Conservation (phyloP, 768 basidiomycete genomes). For the Boletus tylopilopsis region DNA sequence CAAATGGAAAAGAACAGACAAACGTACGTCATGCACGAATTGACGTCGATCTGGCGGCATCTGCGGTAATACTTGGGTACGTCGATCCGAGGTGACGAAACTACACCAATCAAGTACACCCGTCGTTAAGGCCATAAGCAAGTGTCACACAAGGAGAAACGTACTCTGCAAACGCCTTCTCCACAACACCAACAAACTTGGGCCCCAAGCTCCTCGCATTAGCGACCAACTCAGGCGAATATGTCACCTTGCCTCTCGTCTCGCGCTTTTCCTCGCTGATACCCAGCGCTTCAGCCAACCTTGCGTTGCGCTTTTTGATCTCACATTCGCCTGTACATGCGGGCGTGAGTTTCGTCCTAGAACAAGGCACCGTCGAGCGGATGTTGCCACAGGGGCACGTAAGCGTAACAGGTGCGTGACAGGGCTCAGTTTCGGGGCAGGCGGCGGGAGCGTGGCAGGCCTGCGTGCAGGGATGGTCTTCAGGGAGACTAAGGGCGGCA, state of each 20-base stretch:
- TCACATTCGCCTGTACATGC: conserved; percentile 84
- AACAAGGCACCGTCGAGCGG: conserved; percentile 70
- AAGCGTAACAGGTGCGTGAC: conserved; percentile 60
- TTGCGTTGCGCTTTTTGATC: conserved; percentile 81
- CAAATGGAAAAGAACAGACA: not conserved
- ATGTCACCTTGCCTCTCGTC: conserved; percentile 41
- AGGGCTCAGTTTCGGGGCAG: conserved; percentile 80
- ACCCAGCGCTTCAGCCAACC: conserved; percentile 87
- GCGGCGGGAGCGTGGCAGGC: conserved; percentile 86
- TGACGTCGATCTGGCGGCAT: conserved; percentile 79
- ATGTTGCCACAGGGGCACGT: conserved; percentile 84
- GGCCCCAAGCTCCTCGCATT: conserved; percentile 49
- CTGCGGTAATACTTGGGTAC: conserved; percentile 69
- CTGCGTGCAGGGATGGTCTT: conserved; percentile 68
- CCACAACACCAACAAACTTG: conserved; percentile 70
- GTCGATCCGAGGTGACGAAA: conserved; percentile 67
- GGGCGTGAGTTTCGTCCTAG: conserved; percentile 39
- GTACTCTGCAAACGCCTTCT: conserved; percentile 80
- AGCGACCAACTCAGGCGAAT: conserved; percentile 56
- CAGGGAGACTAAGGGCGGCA: conserved; percentile 47
- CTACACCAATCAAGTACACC: conserved; percentile 29
- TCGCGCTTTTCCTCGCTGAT: conserved; percentile 58
- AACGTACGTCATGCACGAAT: conserved; percentile 73
- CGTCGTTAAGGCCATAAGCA: not conserved
- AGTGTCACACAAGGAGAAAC: conserved; percentile 22